Conservation (phyloP, 306 rosid genomes). For the Styphnolobium japonicum region DNA sequence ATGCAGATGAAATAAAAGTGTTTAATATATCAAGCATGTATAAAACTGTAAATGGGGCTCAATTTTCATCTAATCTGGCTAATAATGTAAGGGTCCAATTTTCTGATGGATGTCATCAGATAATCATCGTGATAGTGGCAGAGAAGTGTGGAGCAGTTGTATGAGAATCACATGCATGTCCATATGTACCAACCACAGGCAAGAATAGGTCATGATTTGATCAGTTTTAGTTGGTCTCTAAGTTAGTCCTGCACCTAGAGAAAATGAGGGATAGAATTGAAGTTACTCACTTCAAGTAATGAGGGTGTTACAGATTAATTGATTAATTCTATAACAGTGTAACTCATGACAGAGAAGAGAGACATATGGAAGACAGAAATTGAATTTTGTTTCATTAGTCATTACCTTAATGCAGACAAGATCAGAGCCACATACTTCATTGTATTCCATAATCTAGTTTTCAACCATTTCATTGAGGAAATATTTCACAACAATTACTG, state of each 20-base stretch:
- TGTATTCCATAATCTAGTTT: background rate
- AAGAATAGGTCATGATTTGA: background rate
- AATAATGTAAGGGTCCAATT: background rate
- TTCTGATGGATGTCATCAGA: background rate
- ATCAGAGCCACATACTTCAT: background rate
- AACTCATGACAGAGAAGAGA: background rate
- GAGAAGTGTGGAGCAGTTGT: background rate
- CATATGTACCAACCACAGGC: background rate
- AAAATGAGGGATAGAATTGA: background rate
- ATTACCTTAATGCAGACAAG: background rate
- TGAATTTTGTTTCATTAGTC: conserved; percentile 1
- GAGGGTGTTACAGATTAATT: background rate
- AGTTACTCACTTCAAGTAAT: background rate
- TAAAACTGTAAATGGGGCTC: background rate
- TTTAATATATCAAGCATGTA: background rate
- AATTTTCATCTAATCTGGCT: background rate
- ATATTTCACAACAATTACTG: background rate
- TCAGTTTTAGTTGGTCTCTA: background rate
- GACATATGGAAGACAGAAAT: background rate
- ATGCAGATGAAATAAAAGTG: background rate
- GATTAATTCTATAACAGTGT: background rate
- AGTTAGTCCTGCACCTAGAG: background rate
- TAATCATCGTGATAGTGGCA: background rate
- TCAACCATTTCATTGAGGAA: conserved; percentile 4
- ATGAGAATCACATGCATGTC: background rate